A percentile compares a stretch with the other conserved stretches of the same genome.
Evolutionary conservation across 2,329 filamentous ascomycete genomes (phyloP).

Genomic region (Cladosporium sp.): DNA sequence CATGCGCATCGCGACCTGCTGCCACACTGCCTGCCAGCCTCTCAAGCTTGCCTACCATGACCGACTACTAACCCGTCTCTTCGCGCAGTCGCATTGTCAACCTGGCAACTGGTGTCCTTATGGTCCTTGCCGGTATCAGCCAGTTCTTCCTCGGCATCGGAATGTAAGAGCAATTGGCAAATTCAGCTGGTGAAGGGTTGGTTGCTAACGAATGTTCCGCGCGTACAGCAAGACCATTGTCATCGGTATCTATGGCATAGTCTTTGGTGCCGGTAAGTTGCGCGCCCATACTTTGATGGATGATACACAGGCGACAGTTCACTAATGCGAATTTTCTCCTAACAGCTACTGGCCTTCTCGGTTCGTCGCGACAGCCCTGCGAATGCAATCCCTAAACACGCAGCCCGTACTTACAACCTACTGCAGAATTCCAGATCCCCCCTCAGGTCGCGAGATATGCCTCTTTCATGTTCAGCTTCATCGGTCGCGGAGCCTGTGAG

Average conservation of each 20-base stretch:
- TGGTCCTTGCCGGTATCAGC: slow-evolving; percentile 76
- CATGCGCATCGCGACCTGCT: slow-evolving; percentile 7
- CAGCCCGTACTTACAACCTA: background rate
- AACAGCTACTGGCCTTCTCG: slow-evolving; percentile 56
- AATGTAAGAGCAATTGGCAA: slow-evolving; percentile 56
- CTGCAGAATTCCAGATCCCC: slow-evolving; percentile 82
- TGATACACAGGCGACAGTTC: background rate
- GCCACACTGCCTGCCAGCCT: background rate
- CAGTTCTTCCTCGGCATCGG: slow-evolving; percentile 61
- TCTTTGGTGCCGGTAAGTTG: slow-evolving; percentile 78
- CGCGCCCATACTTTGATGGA: background rate
- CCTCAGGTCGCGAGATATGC: slow-evolving; percentile 90
- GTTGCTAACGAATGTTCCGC: background rate
- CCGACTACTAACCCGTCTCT: slow-evolving; percentile 2
- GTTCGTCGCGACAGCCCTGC: slow-evolving; percentile 26
- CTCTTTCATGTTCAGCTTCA: slow-evolving; percentile 95
- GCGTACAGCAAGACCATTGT: slow-evolving; percentile 62
- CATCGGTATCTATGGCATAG: slow-evolving; percentile 78
- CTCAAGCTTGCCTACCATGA: background rate
- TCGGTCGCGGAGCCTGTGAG: slow-evolving; percentile 91
- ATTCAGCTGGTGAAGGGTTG: too few relatives aligned
- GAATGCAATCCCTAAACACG: background rate
- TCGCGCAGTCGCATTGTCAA: slow-evolving; percentile 81
- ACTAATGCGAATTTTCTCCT: slow-evolving; percentile 11
- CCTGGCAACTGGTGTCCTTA: slow-evolving; percentile 77